phyloP scores from a whole-genome alignment of 768 basidiomycete genomes.

The Podaxis mareebaensis region DNA sequence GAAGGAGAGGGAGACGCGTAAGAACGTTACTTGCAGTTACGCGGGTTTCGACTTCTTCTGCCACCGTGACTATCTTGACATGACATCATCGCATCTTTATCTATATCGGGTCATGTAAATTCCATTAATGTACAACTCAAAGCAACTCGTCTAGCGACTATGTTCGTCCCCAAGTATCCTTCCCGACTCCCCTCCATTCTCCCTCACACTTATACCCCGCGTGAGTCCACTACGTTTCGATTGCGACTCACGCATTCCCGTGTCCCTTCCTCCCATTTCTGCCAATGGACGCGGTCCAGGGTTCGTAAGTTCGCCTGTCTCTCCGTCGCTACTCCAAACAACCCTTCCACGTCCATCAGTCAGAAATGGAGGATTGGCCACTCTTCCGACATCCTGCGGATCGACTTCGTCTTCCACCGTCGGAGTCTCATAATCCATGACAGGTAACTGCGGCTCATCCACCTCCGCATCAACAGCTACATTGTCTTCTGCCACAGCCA shows the following conservation, averaged over 20 bases:
- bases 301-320: slow-evolving; percentile 12
- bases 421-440: not conserved
- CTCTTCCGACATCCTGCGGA: not conserved
- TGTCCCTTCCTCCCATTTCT: slow-evolving; percentile 6
- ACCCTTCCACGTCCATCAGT: slow-evolving; percentile 69
- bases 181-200: not conserved
- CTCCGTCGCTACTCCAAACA: slow-evolving; percentile 39
- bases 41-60: slow-evolving; percentile 9
- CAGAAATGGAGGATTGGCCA: slow-evolving; percentile 50
- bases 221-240: not conserved
- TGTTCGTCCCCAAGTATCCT: slow-evolving; percentile 8
- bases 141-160: not conserved
- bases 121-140: not conserved
- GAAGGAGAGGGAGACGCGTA: slow-evolving; percentile 14
- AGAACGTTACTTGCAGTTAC: not conserved
- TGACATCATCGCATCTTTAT: slow-evolving; percentile 7
- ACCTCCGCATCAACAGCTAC: not conserved
- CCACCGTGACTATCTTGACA: not conserved
- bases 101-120: not conserved
- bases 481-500: slow-evolving; percentile 4
- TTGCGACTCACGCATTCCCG: not conserved
- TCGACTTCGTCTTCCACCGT: slow-evolving; percentile 4
- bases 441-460: slow-evolving; percentile 6
- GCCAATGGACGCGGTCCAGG: slow-evolving; percentile 7
- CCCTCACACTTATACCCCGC: not conserved